These are phyloP conservation scores for Lentinula edodes DNA, from an alignment of 768 basidiomycete genomes.

Conservation along the genomic window DNA sequence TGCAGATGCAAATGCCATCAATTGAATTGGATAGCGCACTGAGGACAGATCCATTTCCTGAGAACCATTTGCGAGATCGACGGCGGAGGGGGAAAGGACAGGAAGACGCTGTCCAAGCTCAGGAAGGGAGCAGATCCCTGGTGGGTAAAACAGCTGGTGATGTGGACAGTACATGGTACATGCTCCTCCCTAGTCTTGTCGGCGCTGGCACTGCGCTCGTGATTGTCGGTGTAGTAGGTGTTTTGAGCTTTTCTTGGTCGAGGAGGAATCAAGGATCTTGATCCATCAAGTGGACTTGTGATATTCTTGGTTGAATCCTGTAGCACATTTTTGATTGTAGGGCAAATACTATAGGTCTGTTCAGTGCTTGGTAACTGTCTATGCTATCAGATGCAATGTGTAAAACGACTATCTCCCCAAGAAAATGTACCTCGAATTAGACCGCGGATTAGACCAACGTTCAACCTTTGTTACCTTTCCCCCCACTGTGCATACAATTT, in stretches of 20 bases:
- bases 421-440: too few species aligned
- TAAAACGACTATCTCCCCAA: neutral
- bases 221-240: conserved; percentile 74
- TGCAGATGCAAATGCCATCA: conserved; percentile 64
- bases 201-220: conserved; percentile 82
- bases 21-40: conserved; percentile 39
- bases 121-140: conserved; percentile 10
- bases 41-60: conserved; percentile 21
- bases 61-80: conserved; percentile 34
- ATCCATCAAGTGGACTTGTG: neutral
- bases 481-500: too few species aligned
- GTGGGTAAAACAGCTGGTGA: conserved; percentile 46
- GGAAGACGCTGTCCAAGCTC: conserved; percentile 30
- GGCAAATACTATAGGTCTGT: neutral
- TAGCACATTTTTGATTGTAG: neutral
- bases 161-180: conserved; percentile 71
- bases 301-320: neutral
- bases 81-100: conserved; percentile 57
- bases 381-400: neutral
- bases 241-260: conserved; percentile 66
- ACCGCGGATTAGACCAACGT: neutral
- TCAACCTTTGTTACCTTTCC: too few species aligned
- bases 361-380: neutral
- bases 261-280: conserved; percentile 62
- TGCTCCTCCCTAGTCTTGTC: conserved; percentile 73